Evolutionary conservation across 768 basidiomycete species (phyloP), one percentile per base, ranked within the genome.

Genomic region (Mrakia gelida): DNA sequence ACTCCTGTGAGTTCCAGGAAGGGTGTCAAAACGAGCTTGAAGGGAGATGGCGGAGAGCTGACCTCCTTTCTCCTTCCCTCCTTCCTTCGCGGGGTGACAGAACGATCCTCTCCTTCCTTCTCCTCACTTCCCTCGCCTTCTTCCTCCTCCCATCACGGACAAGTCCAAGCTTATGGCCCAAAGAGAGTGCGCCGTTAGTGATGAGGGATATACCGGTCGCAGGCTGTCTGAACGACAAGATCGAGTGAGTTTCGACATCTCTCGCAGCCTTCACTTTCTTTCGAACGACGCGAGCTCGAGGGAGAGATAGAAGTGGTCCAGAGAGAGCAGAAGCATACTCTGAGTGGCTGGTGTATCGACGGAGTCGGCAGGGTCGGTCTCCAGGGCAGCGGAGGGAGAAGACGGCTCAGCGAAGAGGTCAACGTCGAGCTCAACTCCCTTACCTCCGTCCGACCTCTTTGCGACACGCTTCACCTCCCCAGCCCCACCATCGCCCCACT

Each of bases 141-240:
- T n/a, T 70, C 11, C 67, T 70, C 67, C 41, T 70, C 4, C 38
- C 67, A 6, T 41, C 67, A 38, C 34, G 34, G 26, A 43, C 67
- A n/a, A 70, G 7, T 9, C 5, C 34, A 6, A 41, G 41, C 13
- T 26, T 70, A 34, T 70, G 67, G 67, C 67, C 67, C 2, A n/a
- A 70, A n/a, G 67, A 70, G 26, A 41, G 34, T 11, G 34, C 34
- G 23, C 73, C 73, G 7, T 13, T 73, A 13, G 73, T 73, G 15
- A n/a, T 38, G 4, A 23, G 54, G 54, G 73, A 73, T 56, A 73
- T 73, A n/a, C 73, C 73, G 21, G 32, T 73, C n/a, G 56, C 73
- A 73, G 73, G 73, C 18, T 73, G 73, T 26, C 32, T 59, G 32
- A 73, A 73, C 61, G 54, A 16, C 30, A 16, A 56, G 30, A 59